Evolutionary conservation across 2,329 filamentous ascomycete genomes (phyloP), one percentile per base, ranked within the genome.

Genomic region (Pseudogymnoascus sp.): DNA sequence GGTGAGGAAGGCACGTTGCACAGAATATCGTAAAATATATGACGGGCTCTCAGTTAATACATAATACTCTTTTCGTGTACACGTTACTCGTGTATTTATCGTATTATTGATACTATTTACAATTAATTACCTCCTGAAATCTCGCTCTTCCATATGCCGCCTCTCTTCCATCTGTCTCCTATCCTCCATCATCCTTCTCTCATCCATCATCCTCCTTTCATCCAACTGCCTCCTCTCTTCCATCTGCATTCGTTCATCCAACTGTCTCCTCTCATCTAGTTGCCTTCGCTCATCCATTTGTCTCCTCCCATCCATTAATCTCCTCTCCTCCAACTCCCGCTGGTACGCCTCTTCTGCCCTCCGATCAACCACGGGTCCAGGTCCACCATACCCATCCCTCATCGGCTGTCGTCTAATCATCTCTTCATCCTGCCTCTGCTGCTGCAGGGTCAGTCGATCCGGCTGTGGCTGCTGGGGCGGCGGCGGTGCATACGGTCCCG

Each of bases 51-150:
- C 27, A n/a, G 27, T 51, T 27, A 12, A 12, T 15, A 51, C 13
- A 33, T 35, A 17, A 35, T 55, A 55, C 15, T n/a, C 48, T 55
- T 55, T 55, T 55, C 48, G 35, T 55, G 13, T 55, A 55, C n/a
- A 55, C 48, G 48, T 55, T 35, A 55, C 4, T 55, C 48, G 29
- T 55, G 48, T 29, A 55, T 7, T 55, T 55, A 55, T 55, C 29
- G 29, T 55, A 55, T 55, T 55, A 55, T 33, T 55, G 48, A 35
- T 55, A 55, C 29, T 55, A 55, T 55, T 55, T 55, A 55, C 48
- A 55, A 55, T 12, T 55, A 55, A 55, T 55, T 55, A 33, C 48
- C 48, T n/a, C 48, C 48, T 55, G 48, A 55, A 55, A 55, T 55
- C 48, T 5, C 48, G 48, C n/a, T 55, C 48, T 13, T 55, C 29